Base-by-base conservation (phyloP, 2,329 filamentous ascomycete species). In the Cordyceps cicadae region DNA sequence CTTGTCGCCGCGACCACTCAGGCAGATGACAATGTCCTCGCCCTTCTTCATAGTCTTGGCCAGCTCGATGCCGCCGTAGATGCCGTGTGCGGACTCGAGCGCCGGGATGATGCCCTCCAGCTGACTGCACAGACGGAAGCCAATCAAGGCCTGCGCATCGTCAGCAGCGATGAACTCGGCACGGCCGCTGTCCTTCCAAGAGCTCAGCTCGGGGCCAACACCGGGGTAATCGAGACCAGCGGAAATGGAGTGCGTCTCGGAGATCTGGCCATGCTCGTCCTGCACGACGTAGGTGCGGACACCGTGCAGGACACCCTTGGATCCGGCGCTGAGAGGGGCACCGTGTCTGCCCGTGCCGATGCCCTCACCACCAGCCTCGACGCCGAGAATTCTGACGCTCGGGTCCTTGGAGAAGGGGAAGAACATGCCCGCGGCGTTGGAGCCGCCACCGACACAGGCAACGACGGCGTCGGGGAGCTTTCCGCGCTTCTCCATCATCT, bases 391-490 rank as follows among this genome's bases (percentile, higher is more conserved):
- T 76, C 92, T 92, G 63, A 99, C 94, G 63, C 81, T 87, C 0
- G 82, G 82, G 69, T 99, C 93, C 48, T 91, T 86, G 64, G 88
- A 82, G 77, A 99, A 99, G 57, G 94, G 94, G 75, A 93, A 95
- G 79, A 99, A 99, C 92, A 97, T 99, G 77, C 94, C 94, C 3
- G 89, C 87, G 2, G 94, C 94, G 72, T 99, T 99, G 72, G 87
- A 92, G 62, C 94, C 94, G 66, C 94, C 94, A 60, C 94, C 94
- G 14, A 99, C 94, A 70, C 94, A 99, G 11, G 94, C 94, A 17
- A 99, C 91, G 24, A 99, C 92, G 0, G 92, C 94, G 67, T 99
- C 94, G 4, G 94, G 94, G 2, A 99, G 85, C 76, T 94, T 93
- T 66, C 91, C 90, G 53, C 87, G 86, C 74, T 90, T 86, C 71